Evolutionary conservation across 495 filamentous ascomycete species (phyloP), one percentile per base, ranked within the genome.

Genomic region (Penicillium bialowiezense): DNA sequence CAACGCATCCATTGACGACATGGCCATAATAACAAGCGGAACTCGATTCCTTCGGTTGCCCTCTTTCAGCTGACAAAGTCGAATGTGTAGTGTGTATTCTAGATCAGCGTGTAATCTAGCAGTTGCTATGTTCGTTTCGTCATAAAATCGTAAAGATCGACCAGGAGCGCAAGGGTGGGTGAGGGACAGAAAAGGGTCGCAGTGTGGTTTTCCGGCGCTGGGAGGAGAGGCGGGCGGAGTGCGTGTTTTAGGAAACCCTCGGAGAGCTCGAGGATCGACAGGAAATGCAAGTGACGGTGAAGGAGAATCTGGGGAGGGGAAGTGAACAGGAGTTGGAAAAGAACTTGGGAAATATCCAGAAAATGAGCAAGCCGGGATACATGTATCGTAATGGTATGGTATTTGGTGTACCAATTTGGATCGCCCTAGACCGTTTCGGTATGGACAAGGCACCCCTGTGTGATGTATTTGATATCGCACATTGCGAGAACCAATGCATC

Each of bases 1-100:
- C 38, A 90, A 65, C 13, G 84, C 81, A 54, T 89, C 85, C 69
- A 83, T 79, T n/a, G 60, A 56, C 20, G 55, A 50, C 56, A 65
- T 55, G 29, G 52, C 53, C 55, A 54, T 61, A 7, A 21, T 49
- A 19, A 44, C 13, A 48, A 23, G 29, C 26, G 35, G 17, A n/a
- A 15, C 4, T 34, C 19, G 42, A 12, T 19, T 26, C n/a, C 14
- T 18, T 20, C 15, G 5, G 12, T 7, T 3, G 4, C 23, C 4
- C 23, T 26, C 23, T 26, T 26, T 26, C 23, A 8, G 8, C 23
- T 8, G 8, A 26, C 3, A 26, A 26, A 8, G 8, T 4, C 3
- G 8, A 26, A 8, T 26, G 23, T 26, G 8, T 26, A 26, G 23
- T 26, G 8, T 26, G 23, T 26, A 26, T 8, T 8, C 23, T 26